Evolutionary conservation across 2,329 filamentous ascomycete genomes (phyloP).

Genomic region (Chaetomium sp.): DNA sequence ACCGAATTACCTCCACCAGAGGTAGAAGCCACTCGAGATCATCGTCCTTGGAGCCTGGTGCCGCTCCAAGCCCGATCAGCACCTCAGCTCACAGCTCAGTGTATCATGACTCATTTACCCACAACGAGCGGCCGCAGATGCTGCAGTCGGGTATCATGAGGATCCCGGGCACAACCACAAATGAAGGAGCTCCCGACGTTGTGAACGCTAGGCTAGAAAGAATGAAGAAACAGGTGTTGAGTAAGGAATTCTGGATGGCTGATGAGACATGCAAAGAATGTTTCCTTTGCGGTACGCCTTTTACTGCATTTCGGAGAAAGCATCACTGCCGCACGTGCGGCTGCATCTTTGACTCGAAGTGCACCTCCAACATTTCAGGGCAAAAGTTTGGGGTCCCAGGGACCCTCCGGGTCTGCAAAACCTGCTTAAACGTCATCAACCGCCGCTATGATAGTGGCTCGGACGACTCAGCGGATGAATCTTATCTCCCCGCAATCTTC

Average conservation of each 20-base stretch:
- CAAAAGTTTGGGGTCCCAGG: constrained; percentile 81
- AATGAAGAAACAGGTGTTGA: constrained; percentile 80
- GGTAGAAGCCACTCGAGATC: constrained; percentile 45
- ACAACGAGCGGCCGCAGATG: constrained; percentile 39
- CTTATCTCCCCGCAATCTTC: constrained; percentile 59
- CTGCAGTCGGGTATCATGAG: constrained; percentile 41
- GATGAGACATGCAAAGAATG: constrained; percentile 98
- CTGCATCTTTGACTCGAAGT: constrained; percentile 98
- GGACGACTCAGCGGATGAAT: constrained; percentile 77
- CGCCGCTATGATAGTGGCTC: constrained; percentile 81
- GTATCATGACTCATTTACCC: constrained; percentile 50
- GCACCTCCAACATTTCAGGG: constrained; percentile 84
- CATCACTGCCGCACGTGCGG: constrained; percentile 94
- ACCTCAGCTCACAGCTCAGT: constrained; percentile 54
- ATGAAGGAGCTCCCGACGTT: constrained; percentile 51
- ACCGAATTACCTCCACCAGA: constrained; percentile 46
- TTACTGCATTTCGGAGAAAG: constrained; percentile 90
- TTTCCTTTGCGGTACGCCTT: constrained; percentile 83
- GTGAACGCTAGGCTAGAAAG: constrained; percentile 59
- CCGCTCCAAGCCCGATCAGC: constrained; percentile 48
- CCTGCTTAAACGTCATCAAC: constrained; percentile 85
- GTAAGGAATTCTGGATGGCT: constrained; percentile 98
- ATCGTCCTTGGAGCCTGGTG: constrained; percentile 53
- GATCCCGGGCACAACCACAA: constrained; percentile 51
- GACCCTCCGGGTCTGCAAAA: constrained; percentile 82